Percentiles rank a stretch among this genome's conserved stretches.
phyloP scores from a whole-genome alignment of 257 asterid species.

The Nicotiana tabacum region DNA sequence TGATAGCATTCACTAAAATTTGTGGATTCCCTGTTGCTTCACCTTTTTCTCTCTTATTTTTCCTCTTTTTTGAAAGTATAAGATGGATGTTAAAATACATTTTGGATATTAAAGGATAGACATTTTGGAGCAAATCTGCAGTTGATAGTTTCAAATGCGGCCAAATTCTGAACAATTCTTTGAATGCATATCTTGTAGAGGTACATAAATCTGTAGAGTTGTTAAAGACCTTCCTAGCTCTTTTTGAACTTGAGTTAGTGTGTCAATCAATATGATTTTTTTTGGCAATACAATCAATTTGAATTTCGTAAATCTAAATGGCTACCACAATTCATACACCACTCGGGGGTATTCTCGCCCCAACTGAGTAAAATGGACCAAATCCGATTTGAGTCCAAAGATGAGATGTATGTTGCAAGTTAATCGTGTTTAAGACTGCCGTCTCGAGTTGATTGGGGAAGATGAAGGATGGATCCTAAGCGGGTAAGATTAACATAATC shows the following conservation, averaged over 20 bases:
- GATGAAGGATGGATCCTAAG: conserved; percentile 28
- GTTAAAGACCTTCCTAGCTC: neutral
- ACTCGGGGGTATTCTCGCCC: neutral
- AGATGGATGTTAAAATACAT: too few relatives aligned
- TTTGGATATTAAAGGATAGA: too few relatives aligned
- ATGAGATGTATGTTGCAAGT: neutral
- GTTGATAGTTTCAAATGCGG: too few relatives aligned
- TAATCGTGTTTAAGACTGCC: conserved; percentile 9
- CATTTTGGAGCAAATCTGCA: neutral
- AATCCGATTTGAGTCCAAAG: neutral
- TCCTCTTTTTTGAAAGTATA: too few relatives aligned
- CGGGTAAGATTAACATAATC: conserved; percentile 64
- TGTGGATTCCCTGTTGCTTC: too few relatives aligned
- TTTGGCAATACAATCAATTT: neutral
- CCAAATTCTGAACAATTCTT: too few relatives aligned
- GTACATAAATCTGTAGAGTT: neutral
- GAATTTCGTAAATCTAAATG: neutral
- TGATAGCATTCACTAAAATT: too few relatives aligned
- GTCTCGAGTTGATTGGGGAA: conserved; percentile 6
- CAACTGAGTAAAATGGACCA: neutral
- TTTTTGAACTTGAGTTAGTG: neutral
- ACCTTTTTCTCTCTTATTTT: too few relatives aligned
- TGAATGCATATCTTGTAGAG: neutral
- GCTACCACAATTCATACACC: neutral
- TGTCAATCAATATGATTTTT: neutral